These are phyloP conservation scores for Aspergillus carlsbadensis DNA, from an alignment of 495 filamentous ascomycete genomes.

Conservation along the genomic window DNA sequence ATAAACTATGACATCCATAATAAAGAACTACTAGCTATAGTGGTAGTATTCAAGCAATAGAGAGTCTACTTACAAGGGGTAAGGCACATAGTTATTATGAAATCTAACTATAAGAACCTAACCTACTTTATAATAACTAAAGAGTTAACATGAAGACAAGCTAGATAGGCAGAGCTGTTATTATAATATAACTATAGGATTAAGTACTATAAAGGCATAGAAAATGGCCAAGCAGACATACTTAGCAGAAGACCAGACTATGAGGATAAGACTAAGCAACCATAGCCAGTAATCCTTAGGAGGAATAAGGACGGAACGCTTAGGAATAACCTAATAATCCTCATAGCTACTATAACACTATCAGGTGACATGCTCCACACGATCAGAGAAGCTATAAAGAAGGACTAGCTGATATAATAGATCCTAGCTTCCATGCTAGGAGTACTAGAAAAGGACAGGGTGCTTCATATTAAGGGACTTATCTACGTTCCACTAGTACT, in stretches of 20 bases:
- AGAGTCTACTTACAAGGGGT: slow-evolving; percentile 2
- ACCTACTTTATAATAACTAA: neutral
- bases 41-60: slow-evolving; percentile 6
- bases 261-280: neutral
- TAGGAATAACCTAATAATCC: neutral
- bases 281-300: neutral
- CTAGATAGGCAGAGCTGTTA: neutral
- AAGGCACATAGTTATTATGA: neutral
- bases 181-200: neutral
- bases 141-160: neutral
- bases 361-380: too few relatives aligned
- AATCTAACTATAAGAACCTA: neutral
- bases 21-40: slow-evolving; percentile 7
- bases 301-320: neutral
- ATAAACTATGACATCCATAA: slow-evolving; percentile 6
- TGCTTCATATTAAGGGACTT: neutral
- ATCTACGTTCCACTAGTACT: neutral
- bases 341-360: neutral
- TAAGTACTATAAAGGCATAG: neutral
- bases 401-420: too few relatives aligned
- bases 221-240: neutral
- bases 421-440: neutral
- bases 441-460: neutral
- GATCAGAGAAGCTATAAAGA: too few relatives aligned
- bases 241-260: neutral